phyloP scores from a whole-genome alignment of 2,329 filamentous ascomycete species.

The Colletotrichum tamarilloi region DNA sequence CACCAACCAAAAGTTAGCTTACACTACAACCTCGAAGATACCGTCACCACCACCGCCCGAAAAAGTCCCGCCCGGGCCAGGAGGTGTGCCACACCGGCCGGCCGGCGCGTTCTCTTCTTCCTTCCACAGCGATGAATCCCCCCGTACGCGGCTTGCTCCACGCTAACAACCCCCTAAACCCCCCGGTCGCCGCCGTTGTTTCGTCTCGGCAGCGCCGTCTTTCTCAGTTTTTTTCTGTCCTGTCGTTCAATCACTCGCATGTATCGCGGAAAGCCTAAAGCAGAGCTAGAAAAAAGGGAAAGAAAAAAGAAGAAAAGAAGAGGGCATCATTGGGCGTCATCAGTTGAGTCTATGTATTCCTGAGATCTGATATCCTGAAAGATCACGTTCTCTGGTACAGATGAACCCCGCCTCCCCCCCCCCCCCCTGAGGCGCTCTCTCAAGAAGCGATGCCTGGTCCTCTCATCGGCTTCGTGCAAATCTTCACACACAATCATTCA shows the following conservation, averaged over 20 bases:
- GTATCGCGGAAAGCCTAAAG: not conserved
- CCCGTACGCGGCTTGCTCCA: not conserved
- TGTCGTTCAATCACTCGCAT: not conserved
- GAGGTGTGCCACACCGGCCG: not conserved
- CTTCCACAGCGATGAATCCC: not conserved
- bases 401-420: too few species aligned
- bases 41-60: too few species aligned
- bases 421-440: too few species aligned
- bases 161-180: not conserved
- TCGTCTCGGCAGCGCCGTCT: slow-evolving; percentile 19
- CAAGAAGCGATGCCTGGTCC: not conserved
- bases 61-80: not conserved
- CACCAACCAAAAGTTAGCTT: not conserved
- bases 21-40: not conserved
- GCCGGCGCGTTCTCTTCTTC: not conserved
- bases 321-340: not conserved
- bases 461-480: not conserved
- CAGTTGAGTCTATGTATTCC: not conserved
- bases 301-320: not conserved
- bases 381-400: not conserved
- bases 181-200: slow-evolving; percentile 2
- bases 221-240: not conserved
- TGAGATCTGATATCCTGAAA: not conserved
- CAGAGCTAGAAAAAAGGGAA: not conserved
- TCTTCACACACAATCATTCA: not conserved